phyloP scores from a whole-genome alignment of 352 stramenopile species.

The Lagenidium giganteum region DNA sequence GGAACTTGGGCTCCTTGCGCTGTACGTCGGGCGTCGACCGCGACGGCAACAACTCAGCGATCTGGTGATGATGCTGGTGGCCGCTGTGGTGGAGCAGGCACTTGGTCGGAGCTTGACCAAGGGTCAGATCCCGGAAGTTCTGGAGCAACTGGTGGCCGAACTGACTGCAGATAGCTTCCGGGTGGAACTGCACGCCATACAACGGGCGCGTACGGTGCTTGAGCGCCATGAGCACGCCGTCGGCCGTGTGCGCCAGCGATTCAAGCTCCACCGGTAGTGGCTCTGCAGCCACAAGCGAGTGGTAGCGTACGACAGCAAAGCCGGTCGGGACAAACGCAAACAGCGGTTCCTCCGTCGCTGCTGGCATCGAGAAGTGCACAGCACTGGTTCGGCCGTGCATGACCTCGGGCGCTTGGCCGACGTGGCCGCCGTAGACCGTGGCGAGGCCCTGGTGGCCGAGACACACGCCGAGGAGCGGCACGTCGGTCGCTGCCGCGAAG shows the following conservation, averaged over 20 bases:
- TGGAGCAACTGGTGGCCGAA: conserved; percentile 74
- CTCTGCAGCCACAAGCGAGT: conserved; percentile 83
- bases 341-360: conserved; percentile 22
- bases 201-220: conserved; percentile 71
- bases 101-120: conserved; percentile 19
- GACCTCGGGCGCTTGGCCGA: conserved; percentile 68
- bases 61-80: conserved; percentile 7
- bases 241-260: conserved; percentile 46
- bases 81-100: conserved; percentile 37
- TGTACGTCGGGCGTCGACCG: neutral
- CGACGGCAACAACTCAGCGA: neutral
- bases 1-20: conserved; percentile 12
- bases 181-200: conserved; percentile 96
- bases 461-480: conserved; percentile 93
- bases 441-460: conserved; percentile 92
- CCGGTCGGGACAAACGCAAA: conserved; percentile 45
- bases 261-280: conserved; percentile 32
- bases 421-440: conserved; percentile 71
- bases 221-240: conserved; percentile 85
- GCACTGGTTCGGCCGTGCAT: conserved; percentile 91
- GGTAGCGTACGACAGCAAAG: conserved; percentile 91
- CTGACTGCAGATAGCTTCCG: conserved; percentile 89
- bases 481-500: conserved; percentile 16
- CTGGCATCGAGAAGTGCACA: conserved; percentile 26
- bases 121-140: conserved; percentile 78